Percentiles rank a stretch among this genome's conserved stretches.
Evolutionary conservation across 1,139 yeast species (phyloP).

Genomic region (Saccharomycopsis hybrid): DNA sequence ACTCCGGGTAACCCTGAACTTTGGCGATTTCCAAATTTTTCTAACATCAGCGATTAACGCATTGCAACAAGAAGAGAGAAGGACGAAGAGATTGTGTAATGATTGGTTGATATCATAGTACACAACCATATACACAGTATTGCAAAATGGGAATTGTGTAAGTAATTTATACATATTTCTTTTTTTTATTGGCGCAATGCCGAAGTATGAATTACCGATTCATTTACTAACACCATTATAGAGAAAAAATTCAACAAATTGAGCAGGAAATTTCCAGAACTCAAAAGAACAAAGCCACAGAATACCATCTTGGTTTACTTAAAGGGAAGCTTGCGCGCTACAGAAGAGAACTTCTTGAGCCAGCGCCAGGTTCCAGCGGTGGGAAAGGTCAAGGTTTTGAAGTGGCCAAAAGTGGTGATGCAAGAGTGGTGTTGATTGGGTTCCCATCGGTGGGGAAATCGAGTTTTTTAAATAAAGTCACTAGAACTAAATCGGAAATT

Average conservation of each 20-base stretch:
- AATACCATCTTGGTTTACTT: slow-evolving; percentile 87
- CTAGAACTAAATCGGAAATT: slow-evolving; percentile 89
- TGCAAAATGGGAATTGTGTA: too few species aligned
- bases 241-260: slow-evolving; percentile 79
- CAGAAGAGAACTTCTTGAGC: slow-evolving; percentile 86
- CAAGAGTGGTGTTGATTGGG: slow-evolving; percentile 90
- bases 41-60: too few species aligned
- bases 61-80: too few species aligned
- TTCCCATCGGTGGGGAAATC: slow-evolving; percentile 98
- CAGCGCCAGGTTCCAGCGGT: slow-evolving; percentile 72
- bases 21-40: too few species aligned
- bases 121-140: too few species aligned
- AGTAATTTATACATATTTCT: too few species aligned
- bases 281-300: slow-evolving; percentile 97
- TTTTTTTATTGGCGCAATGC: too few species aligned
- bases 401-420: slow-evolving; percentile 94
- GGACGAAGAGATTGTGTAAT: too few species aligned
- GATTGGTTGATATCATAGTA: too few species aligned
- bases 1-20: too few species aligned
- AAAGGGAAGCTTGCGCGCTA: slow-evolving; percentile 95
- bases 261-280: slow-evolving; percentile 93
- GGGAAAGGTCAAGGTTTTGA: slow-evolving; percentile 87
- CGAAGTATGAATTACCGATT: too few species aligned
- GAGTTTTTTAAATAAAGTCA: slow-evolving; percentile 76
- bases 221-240: neutral